phyloP scores from a whole-genome alignment of 208 protist genomes.

The Leishmania turanica region DNA sequence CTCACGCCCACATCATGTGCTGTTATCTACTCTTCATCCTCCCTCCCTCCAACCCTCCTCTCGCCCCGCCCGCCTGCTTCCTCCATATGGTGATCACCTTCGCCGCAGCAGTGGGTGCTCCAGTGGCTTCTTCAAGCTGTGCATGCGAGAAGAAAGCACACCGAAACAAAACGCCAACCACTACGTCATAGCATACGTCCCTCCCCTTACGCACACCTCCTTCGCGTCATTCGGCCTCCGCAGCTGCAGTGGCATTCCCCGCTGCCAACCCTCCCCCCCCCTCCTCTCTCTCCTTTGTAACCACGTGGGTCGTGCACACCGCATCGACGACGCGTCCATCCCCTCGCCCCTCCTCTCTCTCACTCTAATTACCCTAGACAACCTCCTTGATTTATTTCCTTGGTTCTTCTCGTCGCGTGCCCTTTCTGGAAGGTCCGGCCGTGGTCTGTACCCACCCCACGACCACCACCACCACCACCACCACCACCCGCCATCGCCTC shows the following conservation, averaged over 20 bases:
- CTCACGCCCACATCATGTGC: background rate
- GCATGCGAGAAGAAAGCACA: background rate
- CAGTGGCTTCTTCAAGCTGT: slow-evolving; percentile 8
- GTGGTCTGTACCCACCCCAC: too few species aligned
- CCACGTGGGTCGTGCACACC: background rate
- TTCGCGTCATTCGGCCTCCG: background rate
- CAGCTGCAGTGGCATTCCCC: background rate
- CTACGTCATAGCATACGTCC: background rate
- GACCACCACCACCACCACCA: too few species aligned
- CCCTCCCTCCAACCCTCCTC: background rate
- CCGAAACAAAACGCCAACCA: background rate
- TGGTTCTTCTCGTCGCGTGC: too few species aligned
- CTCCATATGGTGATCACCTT: slow-evolving; percentile 1
- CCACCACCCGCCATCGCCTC: too few species aligned
- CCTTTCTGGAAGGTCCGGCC: too few species aligned
- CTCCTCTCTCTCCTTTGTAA: background rate
- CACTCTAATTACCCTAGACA: background rate
- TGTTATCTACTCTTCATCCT: background rate
- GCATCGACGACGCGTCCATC: background rate
- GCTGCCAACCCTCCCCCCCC: background rate
- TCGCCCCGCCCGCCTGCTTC: background rate
- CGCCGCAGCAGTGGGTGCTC: background rate
- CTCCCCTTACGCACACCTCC: background rate
- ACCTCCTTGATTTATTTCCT: too few species aligned
- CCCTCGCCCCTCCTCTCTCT: background rate